Evolutionary conservation across 768 basidiomycete genomes (phyloP), one percentile per base, ranked within the genome.

Genomic region (Trametes cingulata): DNA sequence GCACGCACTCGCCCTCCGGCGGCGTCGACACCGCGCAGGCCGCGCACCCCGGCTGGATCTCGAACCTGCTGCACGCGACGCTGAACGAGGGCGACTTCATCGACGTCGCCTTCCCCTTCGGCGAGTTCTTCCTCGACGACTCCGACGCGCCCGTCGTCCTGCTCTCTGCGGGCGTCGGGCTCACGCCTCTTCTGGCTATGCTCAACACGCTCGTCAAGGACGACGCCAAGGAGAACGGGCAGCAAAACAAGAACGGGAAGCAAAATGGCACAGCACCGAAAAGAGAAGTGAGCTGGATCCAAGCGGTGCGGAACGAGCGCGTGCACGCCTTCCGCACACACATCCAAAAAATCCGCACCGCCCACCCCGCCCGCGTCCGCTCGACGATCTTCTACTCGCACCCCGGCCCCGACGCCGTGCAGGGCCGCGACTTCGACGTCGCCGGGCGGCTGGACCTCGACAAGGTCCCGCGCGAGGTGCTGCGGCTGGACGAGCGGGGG

Each of bases 41-140:
- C 5, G 57, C 46, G n/a, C 64, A 67, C 45, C 68, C 62, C 13
- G 68, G 66, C 39, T 65, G 61, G 63, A 60, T 69, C 35, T 69
- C 68, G 19, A 69, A 66, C 60, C 56, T 69, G 19, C 57, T 69
- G n/a, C 68, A 69, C 56, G 63, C 62, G 42, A 65, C 54, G 33
- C 39, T 67, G 12, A 19, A 54, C 24, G 66, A 60, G 41, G 68
- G 68, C 61, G 66, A 64, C 62, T 19, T 49, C 19, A 41, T 69
- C 54, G 59, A 64, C 42, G 60, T 67, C 56, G 58, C 66, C 14
- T 50, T 53, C 50, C 68, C 68, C 1, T 69, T 58, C 57, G 68
- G 68, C 60, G 66, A 69, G 58, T 69, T 69, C 63, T 67, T 66
- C 66, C 66, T 69, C 46, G 68, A 66, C 53, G 52, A 52, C 41